A percentile compares a stretch with the other conserved stretches of the same genome.
These are phyloP conservation scores for Plasmodium ovale DNA, from an alignment of 169 alveolate genomes.

Conservation along the genomic window DNA sequence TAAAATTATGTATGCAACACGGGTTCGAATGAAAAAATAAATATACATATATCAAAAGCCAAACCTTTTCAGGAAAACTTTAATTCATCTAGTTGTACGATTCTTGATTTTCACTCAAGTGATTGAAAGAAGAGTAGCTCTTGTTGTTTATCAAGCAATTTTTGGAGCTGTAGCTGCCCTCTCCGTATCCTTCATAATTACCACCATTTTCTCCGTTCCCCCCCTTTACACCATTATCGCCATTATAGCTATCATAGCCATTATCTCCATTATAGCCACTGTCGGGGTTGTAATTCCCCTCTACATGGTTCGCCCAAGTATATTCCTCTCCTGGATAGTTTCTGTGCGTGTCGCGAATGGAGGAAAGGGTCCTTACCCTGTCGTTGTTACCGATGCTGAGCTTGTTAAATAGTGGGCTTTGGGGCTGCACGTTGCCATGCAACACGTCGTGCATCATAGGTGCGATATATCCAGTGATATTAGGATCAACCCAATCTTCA, in stretches of 20 bases:
- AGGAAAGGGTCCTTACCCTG: too few relatives aligned
- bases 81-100: conserved; percentile 7
- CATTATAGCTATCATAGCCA: background rate
- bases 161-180: background rate
- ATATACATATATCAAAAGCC: background rate
- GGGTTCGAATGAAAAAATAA: background rate
- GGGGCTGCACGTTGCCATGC: conserved; percentile 80
- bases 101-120: conserved; percentile 12
- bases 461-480: conserved; percentile 89
- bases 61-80: background rate
- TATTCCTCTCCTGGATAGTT: too few relatives aligned
- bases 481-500: conserved; percentile 89
- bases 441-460: conserved; percentile 90
- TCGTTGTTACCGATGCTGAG: conserved; percentile 29
- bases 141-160: too few relatives aligned
- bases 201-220: too few relatives aligned
- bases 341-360: too few relatives aligned
- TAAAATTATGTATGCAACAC: background rate
- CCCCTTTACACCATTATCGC: too few relatives aligned
- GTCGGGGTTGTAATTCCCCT: too few relatives aligned
- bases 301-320: too few relatives aligned
- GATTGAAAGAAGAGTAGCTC: conserved; percentile 14
- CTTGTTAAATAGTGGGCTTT: conserved; percentile 63
- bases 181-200: background rate
- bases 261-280: too few relatives aligned